phyloP scores from a whole-genome alignment of 495 filamentous ascomycete species.

The Lophiotrema nucula region DNA sequence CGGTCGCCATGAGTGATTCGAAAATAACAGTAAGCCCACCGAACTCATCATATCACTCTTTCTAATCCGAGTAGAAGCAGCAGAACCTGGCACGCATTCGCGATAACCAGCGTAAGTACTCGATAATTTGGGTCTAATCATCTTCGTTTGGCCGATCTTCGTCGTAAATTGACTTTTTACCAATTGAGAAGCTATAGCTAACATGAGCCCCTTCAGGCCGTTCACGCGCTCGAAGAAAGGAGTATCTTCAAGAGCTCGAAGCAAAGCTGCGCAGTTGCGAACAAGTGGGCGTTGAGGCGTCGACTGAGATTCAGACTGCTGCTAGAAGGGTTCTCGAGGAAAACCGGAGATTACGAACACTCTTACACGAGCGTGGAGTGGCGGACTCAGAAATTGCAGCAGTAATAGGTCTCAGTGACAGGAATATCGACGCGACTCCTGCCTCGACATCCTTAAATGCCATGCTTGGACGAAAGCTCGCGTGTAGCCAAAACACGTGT shows the following conservation, averaged over 20 bases:
- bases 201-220: constrained; percentile 38
- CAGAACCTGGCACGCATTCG: constrained; percentile 56
- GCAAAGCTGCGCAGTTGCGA: constrained; percentile 60
- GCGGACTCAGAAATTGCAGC: constrained; percentile 47
- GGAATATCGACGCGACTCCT: constrained; percentile 24
- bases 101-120: constrained; percentile 67
- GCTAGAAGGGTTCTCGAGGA: constrained; percentile 63
- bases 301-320: constrained; percentile 61
- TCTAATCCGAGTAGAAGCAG: constrained; percentile 33
- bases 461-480: constrained; percentile 30
- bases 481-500: constrained; percentile 20
- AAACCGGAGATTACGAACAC: constrained; percentile 55
- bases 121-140: no score
- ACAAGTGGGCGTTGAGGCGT: constrained; percentile 56
- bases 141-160: no score
- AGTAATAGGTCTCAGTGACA: constrained; percentile 10
- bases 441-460: constrained; percentile 22
- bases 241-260: constrained; percentile 72
- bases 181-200: no score
- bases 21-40: constrained; percentile 13
- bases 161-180: no score
- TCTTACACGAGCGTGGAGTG: constrained; percentile 49
- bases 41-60: neutral
- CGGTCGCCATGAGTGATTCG: constrained; percentile 28
- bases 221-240: constrained; percentile 71